phyloP scores from a whole-genome alignment of 768 basidiomycete genomes.

The Paxillus ammoniavirescens region DNA sequence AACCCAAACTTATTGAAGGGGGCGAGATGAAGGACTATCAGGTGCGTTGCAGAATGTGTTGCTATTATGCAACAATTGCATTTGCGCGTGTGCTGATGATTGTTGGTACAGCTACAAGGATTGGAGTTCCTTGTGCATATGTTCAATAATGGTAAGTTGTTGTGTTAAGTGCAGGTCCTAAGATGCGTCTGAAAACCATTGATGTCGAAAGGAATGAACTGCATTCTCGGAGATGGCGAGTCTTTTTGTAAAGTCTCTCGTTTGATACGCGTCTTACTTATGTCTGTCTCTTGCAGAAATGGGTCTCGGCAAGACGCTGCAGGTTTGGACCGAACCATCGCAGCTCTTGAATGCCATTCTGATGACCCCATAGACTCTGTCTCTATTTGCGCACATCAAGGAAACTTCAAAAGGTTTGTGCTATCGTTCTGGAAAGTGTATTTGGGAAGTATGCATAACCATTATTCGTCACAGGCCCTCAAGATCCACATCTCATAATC shows the following conservation, averaged over 20 bases:
- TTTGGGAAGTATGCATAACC: not conserved
- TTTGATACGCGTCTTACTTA: not conserved
- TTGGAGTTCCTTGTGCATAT: constrained; percentile 64
- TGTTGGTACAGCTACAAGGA: constrained; percentile 46
- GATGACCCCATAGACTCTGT: constrained; percentile 41
- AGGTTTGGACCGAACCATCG: constrained; percentile 31
- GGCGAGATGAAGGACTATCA: constrained; percentile 76
- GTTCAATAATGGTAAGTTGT: constrained; percentile 58
- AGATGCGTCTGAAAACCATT: not conserved
- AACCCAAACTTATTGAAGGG: constrained; percentile 49
- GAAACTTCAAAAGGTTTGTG: constrained; percentile 45
- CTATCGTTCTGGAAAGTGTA: not conserved
- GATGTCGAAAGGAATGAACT: constrained; percentile 51
- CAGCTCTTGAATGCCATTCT: not conserved
- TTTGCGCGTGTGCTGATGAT: not conserved
- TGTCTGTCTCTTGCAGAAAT: constrained; percentile 37
- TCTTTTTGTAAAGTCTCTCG: not conserved
- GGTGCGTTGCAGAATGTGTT: constrained; percentile 27
- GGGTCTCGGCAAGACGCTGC: constrained; percentile 66
- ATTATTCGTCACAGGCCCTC: constrained; percentile 26
- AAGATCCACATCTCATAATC: constrained; percentile 66
- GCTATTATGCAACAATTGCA: not conserved
- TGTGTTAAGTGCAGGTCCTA: not conserved
- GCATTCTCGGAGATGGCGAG: constrained; percentile 70
- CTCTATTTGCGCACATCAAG: constrained; percentile 66